Evolutionary conservation across 352 stramenopile species (phyloP), one percentile per base, ranked within the genome.

Genomic region (Phytophthora syringae): DNA sequence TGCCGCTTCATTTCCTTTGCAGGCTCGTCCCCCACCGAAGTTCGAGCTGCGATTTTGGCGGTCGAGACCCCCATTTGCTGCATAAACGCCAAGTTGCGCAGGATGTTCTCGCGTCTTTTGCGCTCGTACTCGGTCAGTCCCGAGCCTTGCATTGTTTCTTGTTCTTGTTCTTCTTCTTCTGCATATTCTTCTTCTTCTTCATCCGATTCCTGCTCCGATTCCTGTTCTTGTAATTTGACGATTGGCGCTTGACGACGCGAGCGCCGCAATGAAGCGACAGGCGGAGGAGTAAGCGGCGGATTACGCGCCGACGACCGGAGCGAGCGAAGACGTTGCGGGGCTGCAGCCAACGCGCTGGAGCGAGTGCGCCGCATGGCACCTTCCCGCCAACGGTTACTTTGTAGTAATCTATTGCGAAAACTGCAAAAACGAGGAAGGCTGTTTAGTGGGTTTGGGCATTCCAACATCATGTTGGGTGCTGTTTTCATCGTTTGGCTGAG

Each of bases 11-110:
- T 10, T 2, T 59, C 44, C 22, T 62, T 67, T 21, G 10, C 20
- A 21, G 45, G 4, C 20, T 53, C 24, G 16, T 66, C 52, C 3
- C 51, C 50, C 6, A 86, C 51, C 0, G 80, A 69, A 6, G 83
- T 93, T 12, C 85, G 74, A 2, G 85, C 85, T 2, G 73, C 69
- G 20, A 90, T 89, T 62, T 88, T 92, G 7, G 82, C 82, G 18
- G 82, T 92, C 7, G 83, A 89, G 22, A 95, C 80, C 11, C 88
- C 88, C 78, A 96, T 93, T 40, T 83, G 79, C 51, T 79, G 74
- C 86, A 96, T 93, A 58, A 94, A 92, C 24, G 89, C 77, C 51
- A 94, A 52, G 60, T 96, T 94, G 27, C 88, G 84, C 73, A 89
- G 72, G 52, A 96, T 94, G 60, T 96, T 96, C 36, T 85, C 88